Evolutionary conservation across 441 rosid species (phyloP), one percentile per base, ranked within the genome.

Genomic region (Sinapis alba): DNA sequence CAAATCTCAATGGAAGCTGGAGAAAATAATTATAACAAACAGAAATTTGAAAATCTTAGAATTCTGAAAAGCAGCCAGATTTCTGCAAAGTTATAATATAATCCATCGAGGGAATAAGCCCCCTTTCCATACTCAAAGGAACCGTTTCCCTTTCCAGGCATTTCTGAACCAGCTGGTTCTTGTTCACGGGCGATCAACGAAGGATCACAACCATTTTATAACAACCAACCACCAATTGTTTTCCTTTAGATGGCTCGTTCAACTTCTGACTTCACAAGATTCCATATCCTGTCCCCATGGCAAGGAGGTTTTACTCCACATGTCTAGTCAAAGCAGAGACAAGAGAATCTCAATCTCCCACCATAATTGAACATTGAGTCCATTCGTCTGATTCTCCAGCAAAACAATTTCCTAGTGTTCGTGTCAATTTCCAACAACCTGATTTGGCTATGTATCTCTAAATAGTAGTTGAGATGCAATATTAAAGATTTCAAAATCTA

Each of bases 331-430:
- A 91, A 86, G 76, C 89, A 82, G 74, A 90, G 81, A 74, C 91
- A 79, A 56, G 98, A 93, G 34, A 82, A 86, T 36, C 85, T 79
- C 58, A 81, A 73, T 62, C 54, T 72, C 59, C 96, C 99, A 50
- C 99, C 97, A 0, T 97, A 91, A 82, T 79, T 96, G 85, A 96
- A 96, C 71, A 87, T 96, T 1, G 85, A 61, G 91, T 91, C 80
- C 97, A 93, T 51, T 88, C 97, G 32, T 96, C 94, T 9, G 97
- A 90, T 19, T 96, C 99, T 73, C 99, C 97, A 1, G 89, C 72
- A 28, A 90, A 81, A 63, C 97, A 88, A 58, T 88, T 95, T 75
- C 86, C 97, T 19, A 84, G 94, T 67, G 87, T 86, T 32, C 74
- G 82, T 74, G 86, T 87, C 20, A 93, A 96, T 76, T 86, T 94